phyloP scores from a whole-genome alignment of 1,284 basidiomycete species.

The Heterobasidion parviporum region DNA sequence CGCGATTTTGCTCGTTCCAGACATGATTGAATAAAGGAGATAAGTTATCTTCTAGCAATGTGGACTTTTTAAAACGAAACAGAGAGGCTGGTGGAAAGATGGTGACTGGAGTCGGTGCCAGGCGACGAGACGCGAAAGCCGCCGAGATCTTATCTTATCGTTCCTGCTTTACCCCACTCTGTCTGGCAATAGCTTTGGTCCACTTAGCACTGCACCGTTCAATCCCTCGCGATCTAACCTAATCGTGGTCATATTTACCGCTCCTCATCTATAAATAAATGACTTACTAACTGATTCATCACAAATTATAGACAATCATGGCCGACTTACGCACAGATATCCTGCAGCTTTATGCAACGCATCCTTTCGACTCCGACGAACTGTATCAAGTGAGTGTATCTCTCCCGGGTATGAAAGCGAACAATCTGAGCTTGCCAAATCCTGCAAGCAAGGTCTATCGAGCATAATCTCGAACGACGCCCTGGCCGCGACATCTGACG shows the following conservation, averaged over 20 bases:
- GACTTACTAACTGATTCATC: too few relatives aligned
- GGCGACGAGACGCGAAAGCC: neutral
- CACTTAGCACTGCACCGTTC: too few relatives aligned
- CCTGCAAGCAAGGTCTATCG: conserved; percentile 52
- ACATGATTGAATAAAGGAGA: conserved; percentile 4
- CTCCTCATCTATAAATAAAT: too few relatives aligned
- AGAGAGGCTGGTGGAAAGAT: too few relatives aligned
- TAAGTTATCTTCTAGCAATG: too few relatives aligned
- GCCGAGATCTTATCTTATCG: neutral
- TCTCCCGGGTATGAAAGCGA: neutral
- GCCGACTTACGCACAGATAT: neutral
- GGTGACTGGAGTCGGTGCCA: too few relatives aligned
- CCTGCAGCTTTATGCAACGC: conserved; percentile 24
- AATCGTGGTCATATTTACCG: too few relatives aligned
- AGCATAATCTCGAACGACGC: conserved; percentile 40
- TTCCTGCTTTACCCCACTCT: neutral
- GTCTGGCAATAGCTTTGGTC: neutral
- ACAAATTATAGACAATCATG: neutral
- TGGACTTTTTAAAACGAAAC: too few relatives aligned
- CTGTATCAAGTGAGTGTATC: conserved; percentile 42
- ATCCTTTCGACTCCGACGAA: conserved; percentile 48
- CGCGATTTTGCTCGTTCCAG: conserved; percentile 40
- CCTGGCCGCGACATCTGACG: conserved; percentile 27
- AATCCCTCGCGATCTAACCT: too few relatives aligned
- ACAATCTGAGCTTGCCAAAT: neutral